Evolutionary conservation across 2,329 filamentous ascomycete genomes (phyloP).

Genomic region (Alternaria hordeiaustralica): DNA sequence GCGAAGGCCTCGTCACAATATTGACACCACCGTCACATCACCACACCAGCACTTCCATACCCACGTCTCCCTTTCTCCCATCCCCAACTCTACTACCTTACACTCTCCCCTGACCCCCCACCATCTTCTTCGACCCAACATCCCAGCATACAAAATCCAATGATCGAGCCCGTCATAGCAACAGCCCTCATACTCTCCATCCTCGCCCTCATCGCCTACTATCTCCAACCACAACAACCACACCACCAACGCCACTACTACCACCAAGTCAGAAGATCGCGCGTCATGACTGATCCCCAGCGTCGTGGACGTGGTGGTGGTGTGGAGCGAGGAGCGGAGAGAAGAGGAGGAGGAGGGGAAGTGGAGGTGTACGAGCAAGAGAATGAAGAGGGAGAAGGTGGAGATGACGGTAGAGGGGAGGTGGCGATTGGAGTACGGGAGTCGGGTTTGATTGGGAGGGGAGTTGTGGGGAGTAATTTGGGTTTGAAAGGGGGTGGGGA

Average conservation of each 20-base stretch:
- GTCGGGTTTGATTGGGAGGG: neutral
- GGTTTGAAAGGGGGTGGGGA: accelerated
- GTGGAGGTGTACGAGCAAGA: neutral
- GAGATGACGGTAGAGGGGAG: neutral
- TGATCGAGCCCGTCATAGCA: neutral
- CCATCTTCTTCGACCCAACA: neutral
- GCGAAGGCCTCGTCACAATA: neutral
- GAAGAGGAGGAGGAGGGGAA: neutral
- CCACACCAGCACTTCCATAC: neutral
- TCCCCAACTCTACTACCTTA: neutral
- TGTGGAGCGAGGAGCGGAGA: neutral
- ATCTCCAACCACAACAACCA: neutral
- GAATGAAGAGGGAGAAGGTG: neutral
- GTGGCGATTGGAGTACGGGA: neutral
- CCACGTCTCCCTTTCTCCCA: neutral
- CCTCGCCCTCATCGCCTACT: neutral
- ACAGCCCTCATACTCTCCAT: neutral
- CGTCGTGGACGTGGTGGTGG: accelerated
- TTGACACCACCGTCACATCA: neutral
- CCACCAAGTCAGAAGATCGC: accelerated
- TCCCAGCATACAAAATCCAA: neutral
- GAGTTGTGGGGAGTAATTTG: accelerated
- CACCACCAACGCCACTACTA: neutral
- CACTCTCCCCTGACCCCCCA: too few species aligned
- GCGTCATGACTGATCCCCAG: neutral